Conservation (phyloP, 2,329 filamentous ascomycete species). For the Penicillium thymicola region DNA sequence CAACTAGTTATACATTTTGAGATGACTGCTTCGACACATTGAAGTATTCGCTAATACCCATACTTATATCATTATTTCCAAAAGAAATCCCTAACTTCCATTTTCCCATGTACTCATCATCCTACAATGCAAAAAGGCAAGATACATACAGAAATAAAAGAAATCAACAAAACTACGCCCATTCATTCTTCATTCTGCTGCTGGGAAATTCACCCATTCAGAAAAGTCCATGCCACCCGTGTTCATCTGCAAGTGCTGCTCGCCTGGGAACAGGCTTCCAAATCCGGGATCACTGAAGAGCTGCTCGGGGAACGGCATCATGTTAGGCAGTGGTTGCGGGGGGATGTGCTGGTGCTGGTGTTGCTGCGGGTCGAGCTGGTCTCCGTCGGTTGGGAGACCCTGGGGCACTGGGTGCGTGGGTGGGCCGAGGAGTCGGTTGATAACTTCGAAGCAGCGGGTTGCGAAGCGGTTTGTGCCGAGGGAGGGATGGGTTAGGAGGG, state of each 20-base stretch:
- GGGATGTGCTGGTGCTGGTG: conserved; percentile 13
- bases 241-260: conserved; percentile 29
- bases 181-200: conserved; percentile 16
- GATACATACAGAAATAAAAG: neutral
- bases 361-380: conserved; percentile 9
- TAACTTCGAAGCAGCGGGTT: conserved; percentile 38
- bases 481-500: conserved; percentile 38
- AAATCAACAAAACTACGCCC: neutral
- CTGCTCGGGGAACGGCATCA: conserved; percentile 39
- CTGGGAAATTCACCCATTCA: conserved; percentile 40
- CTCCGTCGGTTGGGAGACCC: neutral
- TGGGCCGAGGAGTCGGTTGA: conserved; percentile 37
- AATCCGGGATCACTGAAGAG: conserved; percentile 37
- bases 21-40: neutral
- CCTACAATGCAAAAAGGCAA: conserved; percentile 10
- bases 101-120: neutral
- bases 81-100: neutral
- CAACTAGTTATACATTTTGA: too few relatives aligned
- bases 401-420: conserved; percentile 16
- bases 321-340: conserved; percentile 23
- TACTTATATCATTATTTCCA: neutral
- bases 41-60: neutral
- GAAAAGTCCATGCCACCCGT: conserved; percentile 38
- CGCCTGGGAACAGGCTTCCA: conserved; percentile 34
- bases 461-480: conserved; percentile 41